These are phyloP conservation scores for Centaurea solstitialis DNA, from an alignment of 129 eudicot genomes.

Conservation along the genomic window DNA sequence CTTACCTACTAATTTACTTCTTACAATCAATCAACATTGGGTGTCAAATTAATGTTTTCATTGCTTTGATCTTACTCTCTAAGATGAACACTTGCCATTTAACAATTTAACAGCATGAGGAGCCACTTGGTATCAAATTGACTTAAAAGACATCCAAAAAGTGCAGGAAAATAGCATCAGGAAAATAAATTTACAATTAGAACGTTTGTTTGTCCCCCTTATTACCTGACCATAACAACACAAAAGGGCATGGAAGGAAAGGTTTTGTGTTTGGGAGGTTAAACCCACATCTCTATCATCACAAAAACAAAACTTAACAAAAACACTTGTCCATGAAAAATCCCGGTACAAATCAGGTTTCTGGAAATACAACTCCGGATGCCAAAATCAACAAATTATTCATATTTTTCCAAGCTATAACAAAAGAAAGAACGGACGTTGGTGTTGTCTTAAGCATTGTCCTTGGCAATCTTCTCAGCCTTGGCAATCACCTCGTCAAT, in stretches of 20 bases:
- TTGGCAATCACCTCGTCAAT: constrained; percentile 50
- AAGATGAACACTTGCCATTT: no score
- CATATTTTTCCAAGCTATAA: constrained; percentile 16
- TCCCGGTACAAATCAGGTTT: constrained; percentile 10
- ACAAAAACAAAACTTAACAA: constrained; percentile 32
- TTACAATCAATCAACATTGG: no score
- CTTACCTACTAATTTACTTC: no score
- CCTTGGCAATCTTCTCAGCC: constrained; percentile 52
- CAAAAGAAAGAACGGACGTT: background rate
- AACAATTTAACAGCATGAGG: no score
- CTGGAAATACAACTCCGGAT: constrained; percentile 25
- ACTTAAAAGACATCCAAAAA: background rate
- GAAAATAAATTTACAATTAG: constrained; percentile 17
- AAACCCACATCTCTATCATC: constrained; percentile 35
- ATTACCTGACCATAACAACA: constrained; percentile 24
- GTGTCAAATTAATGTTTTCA: no score
- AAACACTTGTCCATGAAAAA: background rate
- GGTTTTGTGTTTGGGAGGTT: background rate
- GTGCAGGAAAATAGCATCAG: background rate
- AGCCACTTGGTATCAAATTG: background rate
- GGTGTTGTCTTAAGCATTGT: constrained; percentile 17
- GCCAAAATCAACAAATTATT: constrained; percentile 35
- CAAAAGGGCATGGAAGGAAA: constrained; percentile 7
- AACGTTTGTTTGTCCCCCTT: constrained; percentile 28
- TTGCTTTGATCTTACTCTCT: no score